Evolutionary conservation across 768 basidiomycete species (phyloP).

Genomic region (Serendipita indica): DNA sequence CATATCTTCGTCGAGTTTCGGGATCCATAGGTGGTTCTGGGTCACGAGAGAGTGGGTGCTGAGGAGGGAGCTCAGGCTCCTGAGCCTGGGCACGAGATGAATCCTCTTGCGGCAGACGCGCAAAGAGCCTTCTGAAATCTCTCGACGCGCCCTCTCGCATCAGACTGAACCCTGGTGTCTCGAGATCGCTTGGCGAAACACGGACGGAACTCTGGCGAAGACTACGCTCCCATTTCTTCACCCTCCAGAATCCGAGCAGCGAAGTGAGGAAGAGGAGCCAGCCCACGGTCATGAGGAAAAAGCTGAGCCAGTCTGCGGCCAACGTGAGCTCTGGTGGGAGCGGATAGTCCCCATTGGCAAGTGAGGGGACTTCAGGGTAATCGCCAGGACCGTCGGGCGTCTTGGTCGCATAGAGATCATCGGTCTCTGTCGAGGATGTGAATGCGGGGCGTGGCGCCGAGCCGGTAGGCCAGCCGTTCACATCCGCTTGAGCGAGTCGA

Average conservation of each 20-base stretch:
- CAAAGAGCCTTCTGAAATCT: neutral
- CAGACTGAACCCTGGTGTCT: conserved; percentile 26
- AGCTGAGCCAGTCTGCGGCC: conserved; percentile 79
- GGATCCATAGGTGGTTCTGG: neutral
- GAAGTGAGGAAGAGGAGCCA: conserved; percentile 89
- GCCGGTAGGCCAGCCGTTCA: conserved; percentile 6
- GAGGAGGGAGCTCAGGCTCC: neutral
- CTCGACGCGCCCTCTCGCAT: neutral
- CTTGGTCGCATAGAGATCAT: conserved; percentile 3
- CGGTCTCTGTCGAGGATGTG: conserved; percentile 13
- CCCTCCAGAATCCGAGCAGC: conserved; percentile 63
- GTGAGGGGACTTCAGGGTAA: conserved; percentile 9
- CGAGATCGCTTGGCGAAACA: neutral
- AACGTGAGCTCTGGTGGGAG: conserved; percentile 3
- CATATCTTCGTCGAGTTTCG: conserved; percentile 1
- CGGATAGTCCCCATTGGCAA: conserved; percentile 21
- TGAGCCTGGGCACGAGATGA: neutral
- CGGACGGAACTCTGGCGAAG: conserved; percentile 32
- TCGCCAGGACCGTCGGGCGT: neutral
- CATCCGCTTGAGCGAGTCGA: conserved; percentile 7
- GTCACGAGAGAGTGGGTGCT: neutral
- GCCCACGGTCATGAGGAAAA: conserved; percentile 82
- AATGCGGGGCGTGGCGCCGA: conserved; percentile 13
- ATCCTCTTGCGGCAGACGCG: neutral
- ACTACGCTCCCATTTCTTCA: conserved; percentile 71